phyloP scores from a whole-genome alignment of 148 eudicot genomes.

The Persicaria maculosa region DNA sequence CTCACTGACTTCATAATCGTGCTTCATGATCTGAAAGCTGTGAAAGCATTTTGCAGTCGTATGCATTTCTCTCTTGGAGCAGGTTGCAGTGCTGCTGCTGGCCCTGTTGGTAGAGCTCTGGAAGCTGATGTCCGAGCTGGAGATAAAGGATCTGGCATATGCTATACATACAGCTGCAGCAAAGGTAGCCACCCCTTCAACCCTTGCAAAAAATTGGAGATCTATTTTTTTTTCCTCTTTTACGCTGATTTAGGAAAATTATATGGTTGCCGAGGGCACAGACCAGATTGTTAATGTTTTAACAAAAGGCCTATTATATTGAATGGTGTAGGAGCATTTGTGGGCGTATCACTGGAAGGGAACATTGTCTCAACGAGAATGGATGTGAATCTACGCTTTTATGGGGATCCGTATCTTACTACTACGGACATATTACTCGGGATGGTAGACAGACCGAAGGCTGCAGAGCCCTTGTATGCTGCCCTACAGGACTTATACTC shows the following conservation, averaged over 20 bases:
- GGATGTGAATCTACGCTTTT: slow-evolving; percentile 78
- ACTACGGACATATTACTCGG: slow-evolving; percentile 83
- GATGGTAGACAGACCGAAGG: slow-evolving; percentile 82
- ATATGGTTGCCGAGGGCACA: too few relatives aligned
- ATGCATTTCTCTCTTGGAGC: slow-evolving; percentile 99
- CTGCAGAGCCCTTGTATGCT: slow-evolving; percentile 84
- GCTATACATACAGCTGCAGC: slow-evolving; percentile 97
- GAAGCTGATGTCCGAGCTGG: slow-evolving; percentile 99
- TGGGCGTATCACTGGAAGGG: slow-evolving; percentile 92
- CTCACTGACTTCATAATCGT: slow-evolving; percentile 96
- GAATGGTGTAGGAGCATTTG: slow-evolving; percentile 75
- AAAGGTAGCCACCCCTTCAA: slow-evolving; percentile 49
- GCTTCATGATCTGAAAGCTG: slow-evolving; percentile 85
- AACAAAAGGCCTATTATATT: too few relatives aligned
- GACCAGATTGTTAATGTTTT: too few relatives aligned
- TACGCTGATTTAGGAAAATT: too few relatives aligned
- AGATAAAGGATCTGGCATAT: slow-evolving; percentile 94
- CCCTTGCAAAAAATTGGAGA: background rate
- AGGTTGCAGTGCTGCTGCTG: slow-evolving; percentile 99
- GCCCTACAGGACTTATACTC: slow-evolving; percentile 72
- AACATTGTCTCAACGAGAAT: slow-evolving; percentile 79
- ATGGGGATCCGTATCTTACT: slow-evolving; percentile 96
- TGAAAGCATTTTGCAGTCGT: slow-evolving; percentile 91
- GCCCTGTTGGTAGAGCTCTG: slow-evolving; percentile 89
- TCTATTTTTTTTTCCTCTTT: background rate